Evolutionary conservation across 257 asterid species (phyloP).

Genomic region (Cinchona pubescens): DNA sequence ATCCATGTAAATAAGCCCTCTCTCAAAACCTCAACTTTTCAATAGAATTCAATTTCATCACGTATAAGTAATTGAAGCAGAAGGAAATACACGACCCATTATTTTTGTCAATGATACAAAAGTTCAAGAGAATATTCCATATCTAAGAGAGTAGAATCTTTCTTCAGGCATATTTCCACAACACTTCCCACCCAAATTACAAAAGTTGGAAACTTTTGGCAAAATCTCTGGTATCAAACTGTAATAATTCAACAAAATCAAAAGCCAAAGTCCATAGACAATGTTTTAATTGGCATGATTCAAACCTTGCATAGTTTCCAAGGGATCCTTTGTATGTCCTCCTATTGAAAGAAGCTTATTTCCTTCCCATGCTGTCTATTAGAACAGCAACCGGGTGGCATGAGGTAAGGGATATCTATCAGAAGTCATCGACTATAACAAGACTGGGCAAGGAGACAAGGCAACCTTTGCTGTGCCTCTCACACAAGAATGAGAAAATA

Average conservation of each 20-base stretch:
- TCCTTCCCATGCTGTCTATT: constrained; percentile 88
- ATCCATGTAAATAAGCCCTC: too few species aligned
- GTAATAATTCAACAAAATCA: constrained; percentile 5
- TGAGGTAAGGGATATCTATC: constrained; percentile 7
- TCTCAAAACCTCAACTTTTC: not conserved
- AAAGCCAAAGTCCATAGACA: not conserved
- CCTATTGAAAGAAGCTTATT: constrained; percentile 86
- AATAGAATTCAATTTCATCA: not conserved
- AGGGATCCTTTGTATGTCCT: constrained; percentile 88
- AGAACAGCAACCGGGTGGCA: constrained; percentile 23
- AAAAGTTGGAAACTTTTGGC: not conserved
- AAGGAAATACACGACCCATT: not conserved
- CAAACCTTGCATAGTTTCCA: constrained; percentile 81
- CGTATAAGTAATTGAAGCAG: not conserved
- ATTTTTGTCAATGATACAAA: not conserved
- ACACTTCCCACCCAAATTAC: not conserved
- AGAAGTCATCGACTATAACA: too few species aligned
- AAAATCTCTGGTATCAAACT: not conserved
- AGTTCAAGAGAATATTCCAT: not conserved
- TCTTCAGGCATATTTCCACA: not conserved
- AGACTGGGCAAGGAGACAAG: too few species aligned
- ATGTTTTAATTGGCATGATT: constrained; percentile 3
- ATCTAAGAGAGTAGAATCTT: not conserved
- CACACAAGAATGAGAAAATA: constrained; percentile 4
- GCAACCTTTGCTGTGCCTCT: not conserved